Evolutionary conservation across 2,329 filamentous ascomycete genomes (phyloP).

Genomic region (Hypocrella siamensis): DNA sequence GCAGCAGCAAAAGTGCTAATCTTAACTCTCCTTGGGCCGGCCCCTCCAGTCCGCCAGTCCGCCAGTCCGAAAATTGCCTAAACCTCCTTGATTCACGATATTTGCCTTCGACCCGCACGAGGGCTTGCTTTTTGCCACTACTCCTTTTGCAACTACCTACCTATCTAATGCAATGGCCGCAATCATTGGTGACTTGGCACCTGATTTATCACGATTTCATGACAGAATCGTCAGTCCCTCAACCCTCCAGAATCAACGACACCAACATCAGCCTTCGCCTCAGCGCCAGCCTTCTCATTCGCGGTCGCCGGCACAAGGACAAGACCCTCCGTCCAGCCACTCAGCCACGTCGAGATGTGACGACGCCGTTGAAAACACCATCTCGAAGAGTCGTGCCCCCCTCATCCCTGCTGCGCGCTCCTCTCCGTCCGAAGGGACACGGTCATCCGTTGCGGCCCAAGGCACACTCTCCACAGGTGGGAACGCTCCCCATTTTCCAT

Average conservation of each 20-base stretch:
- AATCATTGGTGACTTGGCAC: slow-evolving; percentile 55
- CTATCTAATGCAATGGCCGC: slow-evolving; percentile 40
- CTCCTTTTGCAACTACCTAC: slow-evolving; percentile 1
- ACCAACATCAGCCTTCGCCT: slow-evolving; percentile 23
- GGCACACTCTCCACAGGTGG: slow-evolving; percentile 18
- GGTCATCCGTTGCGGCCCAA: slow-evolving; percentile 1
- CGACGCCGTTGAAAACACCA: slow-evolving; percentile 7
- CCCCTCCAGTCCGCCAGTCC: no score
- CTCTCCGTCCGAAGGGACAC: background rate
- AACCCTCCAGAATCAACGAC: slow-evolving; percentile 29
- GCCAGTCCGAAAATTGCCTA: background rate
- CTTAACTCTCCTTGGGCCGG: no score
- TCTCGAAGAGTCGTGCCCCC: background rate
- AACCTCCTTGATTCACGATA: background rate
- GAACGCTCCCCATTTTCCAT: slow-evolving; percentile 32
- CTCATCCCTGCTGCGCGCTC: background rate
- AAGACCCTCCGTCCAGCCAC: slow-evolving; percentile 10
- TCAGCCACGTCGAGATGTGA: slow-evolving; percentile 13
- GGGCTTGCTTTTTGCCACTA: background rate
- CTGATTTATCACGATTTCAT: slow-evolving; percentile 56
- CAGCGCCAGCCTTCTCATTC: slow-evolving; percentile 8
- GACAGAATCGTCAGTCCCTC: slow-evolving; percentile 46
- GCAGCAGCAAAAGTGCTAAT: no score
- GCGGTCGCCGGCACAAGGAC: slow-evolving; percentile 6
- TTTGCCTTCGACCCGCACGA: background rate